Conservation (phyloP, 306 rosid species). For the Echinosophora koreensis region DNA sequence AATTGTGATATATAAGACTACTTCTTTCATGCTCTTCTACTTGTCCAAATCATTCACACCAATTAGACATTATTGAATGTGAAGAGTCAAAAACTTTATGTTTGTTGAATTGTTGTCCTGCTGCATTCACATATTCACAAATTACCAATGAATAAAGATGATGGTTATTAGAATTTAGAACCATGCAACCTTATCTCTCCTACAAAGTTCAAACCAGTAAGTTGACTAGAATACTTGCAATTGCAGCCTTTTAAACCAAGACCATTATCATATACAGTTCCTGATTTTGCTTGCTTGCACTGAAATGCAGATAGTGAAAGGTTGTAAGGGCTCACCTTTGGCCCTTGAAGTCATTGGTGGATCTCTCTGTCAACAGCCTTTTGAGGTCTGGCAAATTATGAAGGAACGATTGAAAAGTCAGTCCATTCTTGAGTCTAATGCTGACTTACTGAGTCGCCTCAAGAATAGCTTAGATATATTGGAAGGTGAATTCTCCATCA, state of each 20-base stretch:
- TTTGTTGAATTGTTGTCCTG: neutral
- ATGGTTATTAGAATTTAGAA: neutral
- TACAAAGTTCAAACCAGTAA: neutral
- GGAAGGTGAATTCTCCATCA: constrained; percentile 42
- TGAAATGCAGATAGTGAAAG: constrained; percentile 61
- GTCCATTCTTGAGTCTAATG: constrained; percentile 48
- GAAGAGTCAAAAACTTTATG: neutral
- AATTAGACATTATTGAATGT: neutral
- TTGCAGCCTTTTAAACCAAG: neutral
- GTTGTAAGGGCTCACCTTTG: constrained; percentile 64
- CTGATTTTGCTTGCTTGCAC: constrained; percentile 35
- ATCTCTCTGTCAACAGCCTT: constrained; percentile 51
- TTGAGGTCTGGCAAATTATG: constrained; percentile 50
- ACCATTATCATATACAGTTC: neutral
- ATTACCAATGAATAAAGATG: neutral
- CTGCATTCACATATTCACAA: neutral
- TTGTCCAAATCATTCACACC: neutral
- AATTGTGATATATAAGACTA: neutral
- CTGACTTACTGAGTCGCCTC: constrained; percentile 49
- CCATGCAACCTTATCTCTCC: neutral
- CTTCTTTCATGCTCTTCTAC: neutral
- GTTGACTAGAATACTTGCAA: neutral
- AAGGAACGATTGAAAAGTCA: constrained; percentile 42
- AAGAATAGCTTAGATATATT: constrained; percentile 58
- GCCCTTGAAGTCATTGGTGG: constrained; percentile 59